phyloP scores from a whole-genome alignment of 805 yeast species.

The Monosporozyma siamensis region DNA sequence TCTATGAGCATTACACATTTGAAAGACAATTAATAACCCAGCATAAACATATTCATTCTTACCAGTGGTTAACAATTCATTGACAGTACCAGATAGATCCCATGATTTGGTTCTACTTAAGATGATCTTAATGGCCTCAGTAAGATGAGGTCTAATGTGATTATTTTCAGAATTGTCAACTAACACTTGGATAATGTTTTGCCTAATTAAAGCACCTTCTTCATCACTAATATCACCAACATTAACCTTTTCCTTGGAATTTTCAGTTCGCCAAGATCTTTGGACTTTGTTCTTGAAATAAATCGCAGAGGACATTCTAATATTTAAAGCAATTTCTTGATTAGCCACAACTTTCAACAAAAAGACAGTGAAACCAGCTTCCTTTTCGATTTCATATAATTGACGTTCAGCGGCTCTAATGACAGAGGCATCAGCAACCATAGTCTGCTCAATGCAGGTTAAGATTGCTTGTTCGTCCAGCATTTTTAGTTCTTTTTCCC shows the following conservation, averaged over 20 bases:
- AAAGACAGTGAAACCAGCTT: slow-evolving; percentile 49
- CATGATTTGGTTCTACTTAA: slow-evolving; percentile 37
- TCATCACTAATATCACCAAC: slow-evolving; percentile 26
- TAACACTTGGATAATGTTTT: slow-evolving; percentile 44
- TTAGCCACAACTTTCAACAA: slow-evolving; percentile 43
- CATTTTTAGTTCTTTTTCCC: slow-evolving; percentile 14
- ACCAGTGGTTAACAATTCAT: slow-evolving; percentile 30
- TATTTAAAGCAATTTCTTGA: slow-evolving; percentile 32
- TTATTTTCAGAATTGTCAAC: slow-evolving; percentile 34
- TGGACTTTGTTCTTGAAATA: slow-evolving; percentile 58
- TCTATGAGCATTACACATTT: slow-evolving; percentile 46
- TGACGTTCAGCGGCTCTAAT: slow-evolving; percentile 48
- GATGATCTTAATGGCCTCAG: slow-evolving; percentile 48
- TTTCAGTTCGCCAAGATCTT: slow-evolving; percentile 54
- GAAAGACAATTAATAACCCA: slow-evolving; percentile 47
- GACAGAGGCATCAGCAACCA: slow-evolving; percentile 41
- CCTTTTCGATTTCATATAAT: slow-evolving; percentile 42
- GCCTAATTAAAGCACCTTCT: slow-evolving; percentile 50
- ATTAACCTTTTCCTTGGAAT: slow-evolving; percentile 21
- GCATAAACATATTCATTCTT: slow-evolving; percentile 38
- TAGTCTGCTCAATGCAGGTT: slow-evolving; percentile 42
- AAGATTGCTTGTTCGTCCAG: slow-evolving; percentile 42
- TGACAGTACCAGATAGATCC: slow-evolving; percentile 29
- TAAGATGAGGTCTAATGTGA: slow-evolving; percentile 45
- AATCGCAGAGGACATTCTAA: slow-evolving; percentile 54